Evolutionary conservation across 768 basidiomycete genomes (phyloP).

Genomic region (Sporobolomyces pararoseus): DNA sequence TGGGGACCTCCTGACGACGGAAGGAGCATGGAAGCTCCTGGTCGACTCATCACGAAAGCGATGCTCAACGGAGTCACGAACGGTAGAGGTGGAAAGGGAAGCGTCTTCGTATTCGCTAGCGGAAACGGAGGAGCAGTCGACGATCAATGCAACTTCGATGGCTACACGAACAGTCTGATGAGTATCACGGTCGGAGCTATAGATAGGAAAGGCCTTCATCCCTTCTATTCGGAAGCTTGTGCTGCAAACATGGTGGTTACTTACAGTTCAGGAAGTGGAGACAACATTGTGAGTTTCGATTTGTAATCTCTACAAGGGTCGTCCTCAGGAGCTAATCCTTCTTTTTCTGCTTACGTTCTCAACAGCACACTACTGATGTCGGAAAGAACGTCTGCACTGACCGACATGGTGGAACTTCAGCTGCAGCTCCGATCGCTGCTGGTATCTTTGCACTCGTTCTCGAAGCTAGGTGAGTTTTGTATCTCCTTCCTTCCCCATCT

Average conservation of each 20-base stretch:
- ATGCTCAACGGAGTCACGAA: slow-evolving; percentile 88
- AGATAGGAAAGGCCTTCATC: slow-evolving; percentile 87
- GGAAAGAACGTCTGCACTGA: slow-evolving; percentile 76
- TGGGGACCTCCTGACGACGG: slow-evolving; percentile 99
- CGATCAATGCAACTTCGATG: slow-evolving; percentile 99
- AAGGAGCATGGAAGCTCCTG: slow-evolving; percentile 86
- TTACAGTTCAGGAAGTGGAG: slow-evolving; percentile 89
- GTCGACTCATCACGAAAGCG: slow-evolving; percentile 84
- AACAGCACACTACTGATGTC: slow-evolving; percentile 87
- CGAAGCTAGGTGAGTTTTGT: slow-evolving; percentile 64
- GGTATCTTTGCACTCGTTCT: slow-evolving; percentile 89
- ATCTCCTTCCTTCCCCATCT: slow-evolving; percentile 4
- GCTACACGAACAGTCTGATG: slow-evolving; percentile 97
- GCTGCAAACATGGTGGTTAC: slow-evolving; percentile 95
- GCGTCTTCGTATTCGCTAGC: slow-evolving; percentile 92
- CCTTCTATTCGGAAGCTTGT: slow-evolving; percentile 96
- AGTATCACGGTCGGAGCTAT: slow-evolving; percentile 93
- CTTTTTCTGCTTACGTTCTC: slow-evolving; percentile 31
- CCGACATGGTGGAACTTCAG: slow-evolving; percentile 91
- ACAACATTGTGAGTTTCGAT: slow-evolving; percentile 73
- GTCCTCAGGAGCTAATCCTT: no score
- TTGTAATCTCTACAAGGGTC: no score
- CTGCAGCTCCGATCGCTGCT: slow-evolving; percentile 92
- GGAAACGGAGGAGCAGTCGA: slow-evolving; percentile 87
- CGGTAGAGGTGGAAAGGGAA: slow-evolving; percentile 83